phyloP scores from a whole-genome alignment of 2,329 filamentous ascomycete species.

The Monosporascus sp. region DNA sequence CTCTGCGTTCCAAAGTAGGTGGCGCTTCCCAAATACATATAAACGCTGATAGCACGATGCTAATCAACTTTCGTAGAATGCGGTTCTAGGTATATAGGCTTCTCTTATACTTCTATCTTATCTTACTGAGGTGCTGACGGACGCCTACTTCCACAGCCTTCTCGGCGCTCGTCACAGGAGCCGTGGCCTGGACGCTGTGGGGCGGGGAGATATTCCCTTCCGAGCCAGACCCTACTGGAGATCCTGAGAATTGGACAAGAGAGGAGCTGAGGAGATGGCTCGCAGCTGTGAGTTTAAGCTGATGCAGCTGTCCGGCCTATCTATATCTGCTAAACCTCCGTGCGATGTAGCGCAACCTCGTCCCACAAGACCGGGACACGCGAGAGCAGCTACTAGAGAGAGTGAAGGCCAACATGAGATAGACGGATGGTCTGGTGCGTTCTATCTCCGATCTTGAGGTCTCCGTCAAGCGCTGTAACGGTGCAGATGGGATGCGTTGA shows the following conservation, averaged over 20 bases:
- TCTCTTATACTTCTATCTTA: conserved; percentile 2
- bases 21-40: neutral
- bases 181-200: conserved; percentile 79
- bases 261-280: conserved; percentile 81
- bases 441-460: neutral
- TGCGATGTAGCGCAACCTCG: conserved; percentile 51
- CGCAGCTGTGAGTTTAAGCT: conserved; percentile 56
- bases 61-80: conserved; percentile 44
- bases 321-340: conserved; percentile 2
- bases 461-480: neutral
- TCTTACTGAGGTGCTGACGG: conserved; percentile 15
- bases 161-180: conserved; percentile 73
- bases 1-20: conserved; percentile 63
- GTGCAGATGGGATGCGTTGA: no score
- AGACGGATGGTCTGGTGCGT: neutral
- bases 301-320: neutral
- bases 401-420: conserved; percentile 60
- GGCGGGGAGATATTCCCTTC: conserved; percentile 78
- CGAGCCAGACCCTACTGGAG: conserved; percentile 69
- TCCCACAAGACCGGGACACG: conserved; percentile 53
- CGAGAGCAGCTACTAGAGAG: conserved; percentile 61
- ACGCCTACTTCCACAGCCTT: conserved; percentile 54
- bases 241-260: conserved; percentile 65
- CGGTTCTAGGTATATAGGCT: conserved; percentile 55
- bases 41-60: neutral